Evolutionary conservation across 2,329 filamentous ascomycete genomes (phyloP).

Genomic region (Xylaria sp.): DNA sequence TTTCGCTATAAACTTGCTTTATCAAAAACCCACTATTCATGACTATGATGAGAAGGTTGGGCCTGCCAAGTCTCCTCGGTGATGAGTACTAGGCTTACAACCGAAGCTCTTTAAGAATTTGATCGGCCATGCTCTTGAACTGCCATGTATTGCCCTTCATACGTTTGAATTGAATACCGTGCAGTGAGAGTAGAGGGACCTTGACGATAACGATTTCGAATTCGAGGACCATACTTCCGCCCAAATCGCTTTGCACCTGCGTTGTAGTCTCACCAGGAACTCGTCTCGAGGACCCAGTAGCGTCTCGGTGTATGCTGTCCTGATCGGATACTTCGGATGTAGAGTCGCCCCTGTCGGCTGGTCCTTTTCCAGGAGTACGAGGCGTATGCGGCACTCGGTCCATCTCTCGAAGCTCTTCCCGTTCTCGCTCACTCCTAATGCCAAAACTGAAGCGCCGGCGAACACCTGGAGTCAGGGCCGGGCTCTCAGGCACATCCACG

Average conservation of each 20-base stretch:
- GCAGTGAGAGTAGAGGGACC: constrained; percentile 88
- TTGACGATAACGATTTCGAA: constrained; percentile 99
- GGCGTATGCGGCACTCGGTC: constrained; percentile 62
- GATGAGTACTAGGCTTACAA: constrained; percentile 61
- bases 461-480: constrained; percentile 67
- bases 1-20: neutral
- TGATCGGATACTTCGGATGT: constrained; percentile 84
- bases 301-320: constrained; percentile 71
- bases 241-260: constrained; percentile 89
- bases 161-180: constrained; percentile 98
- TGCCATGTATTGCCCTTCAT: constrained; percentile 96
- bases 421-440: constrained; percentile 71
- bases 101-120: constrained; percentile 86
- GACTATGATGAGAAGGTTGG: constrained; percentile 1
- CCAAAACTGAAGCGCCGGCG: constrained; percentile 86
- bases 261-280: constrained; percentile 89
- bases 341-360: constrained; percentile 77
- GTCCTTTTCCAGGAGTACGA: constrained; percentile 57
- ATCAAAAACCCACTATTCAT: neutral
- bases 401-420: constrained; percentile 76
- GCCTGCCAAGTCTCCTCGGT: constrained; percentile 17
- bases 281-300: constrained; percentile 62
- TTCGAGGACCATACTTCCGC: constrained; percentile 82
- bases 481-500: constrained; percentile 70
- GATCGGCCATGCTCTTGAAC: constrained; percentile 98